These are phyloP conservation scores for Neonectria coccinea DNA, from an alignment of 2,329 filamentous ascomycete genomes.

Conservation along the genomic window DNA sequence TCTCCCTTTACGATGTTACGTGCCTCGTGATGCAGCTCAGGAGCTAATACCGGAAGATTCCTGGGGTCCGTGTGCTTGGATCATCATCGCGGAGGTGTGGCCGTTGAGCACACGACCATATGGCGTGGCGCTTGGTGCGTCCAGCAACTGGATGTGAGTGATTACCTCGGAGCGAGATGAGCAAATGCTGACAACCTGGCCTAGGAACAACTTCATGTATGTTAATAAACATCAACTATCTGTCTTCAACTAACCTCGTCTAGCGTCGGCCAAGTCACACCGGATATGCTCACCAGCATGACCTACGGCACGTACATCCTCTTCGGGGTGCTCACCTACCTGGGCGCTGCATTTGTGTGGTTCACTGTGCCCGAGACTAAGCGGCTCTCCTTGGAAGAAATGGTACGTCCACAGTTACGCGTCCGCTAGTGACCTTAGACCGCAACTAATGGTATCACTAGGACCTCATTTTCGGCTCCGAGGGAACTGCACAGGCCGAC, in stretches of 20 bases:
- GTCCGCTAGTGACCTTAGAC: accelerated
- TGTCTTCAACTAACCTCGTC: conserved; percentile 2
- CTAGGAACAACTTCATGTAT: conserved; percentile 65
- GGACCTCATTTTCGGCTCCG: conserved; percentile 75
- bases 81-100: conserved; percentile 80
- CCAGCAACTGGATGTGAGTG: conserved; percentile 68
- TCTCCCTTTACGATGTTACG: accelerated
- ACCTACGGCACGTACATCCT: conserved; percentile 79
- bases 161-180: accelerated
- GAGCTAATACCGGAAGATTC: conserved; percentile 55
- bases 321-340: conserved; percentile 73
- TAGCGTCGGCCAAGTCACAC: conserved; percentile 74
- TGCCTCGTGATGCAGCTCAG: not conserved
- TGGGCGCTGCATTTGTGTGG: conserved; percentile 72
- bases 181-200: not conserved
- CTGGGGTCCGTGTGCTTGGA: conserved; percentile 82
- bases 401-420: conserved; percentile 54
- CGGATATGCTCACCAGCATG: conserved; percentile 73
- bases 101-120: conserved; percentile 77
- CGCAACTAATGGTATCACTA: conserved; percentile 37
- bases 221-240: not conserved
- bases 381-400: conserved; percentile 72
- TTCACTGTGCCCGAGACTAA: conserved; percentile 75
- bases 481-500: conserved; percentile 75
- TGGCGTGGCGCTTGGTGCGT: conserved; percentile 76